Base-by-base conservation (phyloP, 1,284 basidiomycete genomes). In the Meripilus lineatus region DNA sequence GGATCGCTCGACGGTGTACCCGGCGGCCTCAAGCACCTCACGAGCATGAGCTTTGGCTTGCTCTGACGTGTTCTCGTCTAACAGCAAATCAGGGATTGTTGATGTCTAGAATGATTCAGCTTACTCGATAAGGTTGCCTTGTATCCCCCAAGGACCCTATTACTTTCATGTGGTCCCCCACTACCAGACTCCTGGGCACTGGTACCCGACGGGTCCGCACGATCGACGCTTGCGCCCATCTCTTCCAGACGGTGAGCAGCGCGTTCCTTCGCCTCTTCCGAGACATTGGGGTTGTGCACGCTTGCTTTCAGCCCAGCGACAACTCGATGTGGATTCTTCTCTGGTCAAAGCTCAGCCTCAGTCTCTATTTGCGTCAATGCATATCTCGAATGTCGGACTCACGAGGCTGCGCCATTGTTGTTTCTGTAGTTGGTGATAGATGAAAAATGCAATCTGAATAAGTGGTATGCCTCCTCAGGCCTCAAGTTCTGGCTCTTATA, bases 231-330 rank as follows among this genome's bases (percentile, higher is more conserved):
- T 33, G 48, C 48, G 13, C 59, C 64, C 64, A 77, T 65, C 5
- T 64, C 50, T 34, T 66, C 63, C n/a, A 79, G 65, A 14, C 64
- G 64, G 37, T 70, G 59, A 32, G 59, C 58, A 3, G 77, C 77
- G 26, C 67, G 64, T 39, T 64, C 58, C 56, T 75, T 77, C 3
- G 77, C 77, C 47, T 70, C 68, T 1, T 67, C 63, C 3, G 74
- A 74, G 33, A 78, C 74, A 45, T 72, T 67, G 14, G 74, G 75
- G 54, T 79, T 78, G 48, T 68, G 57, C 14, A 79, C 64, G 17
- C 75, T 65, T n/a, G 76, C 74, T 55, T 77, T 79, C 53, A 77
- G 65, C 36, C 79, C 75, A 0, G 71, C 74, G 26, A 66, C 69
- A 43, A 77, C 71, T 53, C 68, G 70, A 14, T 58, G 43, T 15